A percentile compares a stretch with the other conserved stretches of the same genome.
Conservation (phyloP, 2,329 filamentous ascomycete species). For the Hypoxylon sp. region DNA sequence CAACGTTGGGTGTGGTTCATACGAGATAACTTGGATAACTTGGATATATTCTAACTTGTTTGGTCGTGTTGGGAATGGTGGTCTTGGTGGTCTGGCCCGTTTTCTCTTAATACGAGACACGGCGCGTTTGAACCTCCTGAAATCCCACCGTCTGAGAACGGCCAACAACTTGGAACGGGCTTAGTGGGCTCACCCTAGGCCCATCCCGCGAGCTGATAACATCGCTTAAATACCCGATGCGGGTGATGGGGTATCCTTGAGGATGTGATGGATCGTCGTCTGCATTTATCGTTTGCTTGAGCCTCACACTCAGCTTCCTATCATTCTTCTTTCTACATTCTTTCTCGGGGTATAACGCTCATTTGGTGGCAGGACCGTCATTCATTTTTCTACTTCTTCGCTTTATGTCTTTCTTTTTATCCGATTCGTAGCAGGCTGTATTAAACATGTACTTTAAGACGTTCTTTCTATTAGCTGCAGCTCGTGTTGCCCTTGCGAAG, state of each 20-base stretch:
- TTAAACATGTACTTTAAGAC: conserved; percentile 51
- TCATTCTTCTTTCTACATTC: conserved; percentile 9
- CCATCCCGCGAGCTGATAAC: conserved; percentile 21
- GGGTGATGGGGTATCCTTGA: conserved; percentile 26
- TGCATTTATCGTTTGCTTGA: conserved; percentile 34
- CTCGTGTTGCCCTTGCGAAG: conserved; percentile 47
- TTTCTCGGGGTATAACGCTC: conserved; percentile 21
- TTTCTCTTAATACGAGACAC: conserved; percentile 40
- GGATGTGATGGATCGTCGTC: conserved; percentile 30
- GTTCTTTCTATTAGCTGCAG: conserved; percentile 44
- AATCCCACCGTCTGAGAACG: conserved; percentile 34
- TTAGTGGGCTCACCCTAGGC: conserved; percentile 25
- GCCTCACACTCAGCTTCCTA: conserved; percentile 29
- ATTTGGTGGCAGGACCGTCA: conserved; percentile 35
- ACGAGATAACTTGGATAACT: too few relatives aligned
- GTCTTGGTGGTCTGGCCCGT: conserved; percentile 11
- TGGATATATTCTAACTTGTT: conserved; percentile 28
- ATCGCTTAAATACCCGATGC: conserved; percentile 31
- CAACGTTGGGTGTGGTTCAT: conserved; percentile 9
- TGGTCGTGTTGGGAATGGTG: conserved; percentile 19
- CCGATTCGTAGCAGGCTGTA: conserved; percentile 38
- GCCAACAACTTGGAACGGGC: background rate
- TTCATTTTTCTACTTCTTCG: conserved; percentile 22
- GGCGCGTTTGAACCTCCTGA: conserved; percentile 35
- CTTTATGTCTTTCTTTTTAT: conserved; percentile 26